Base-by-base conservation (phyloP, 2,329 filamentous ascomycete species). In the Amylocarpus encephaloides region DNA sequence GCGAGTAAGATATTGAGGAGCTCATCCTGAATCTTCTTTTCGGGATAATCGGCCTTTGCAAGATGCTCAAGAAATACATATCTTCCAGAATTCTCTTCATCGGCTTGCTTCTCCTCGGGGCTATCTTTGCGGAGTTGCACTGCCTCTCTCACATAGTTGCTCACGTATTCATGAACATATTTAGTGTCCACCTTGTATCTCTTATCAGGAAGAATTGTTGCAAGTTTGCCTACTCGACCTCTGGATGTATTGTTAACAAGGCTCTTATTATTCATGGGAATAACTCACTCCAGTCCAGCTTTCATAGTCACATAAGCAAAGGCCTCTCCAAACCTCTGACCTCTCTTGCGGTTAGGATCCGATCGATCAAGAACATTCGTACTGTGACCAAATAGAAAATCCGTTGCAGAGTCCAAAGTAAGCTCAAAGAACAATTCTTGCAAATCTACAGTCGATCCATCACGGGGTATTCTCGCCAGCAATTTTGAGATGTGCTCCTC, bases 401-500 rank as follows among this genome's bases (percentile, higher is more conserved):
- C 77, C 11, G 45, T 47, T 2, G 45, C 19, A n/a, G 45, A 47
- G 40, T 70, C 65, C 3, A 70, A 51, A 5, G 66, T 69, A 18
- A 86, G 70, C 62, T 74, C 72, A 58, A 82, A 81, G 59, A 88
- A 79, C 13, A 85, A 66, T 2, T 70, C 69, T 54, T 84, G 78
- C 5, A 87, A 63, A 56, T 87, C 80, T 15, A 86, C 71, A 1
- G 67, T 69, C 2, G 64, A 64, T 46, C 78, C 74, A 58, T 81
- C 72, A 3, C 60, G 64, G 0, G 81, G 80, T 3, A 88, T 73
- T 3, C 72, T 71, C 18, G 76, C 67, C 45, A 88, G 67, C 39
- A 82, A 68, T 38, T 78, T 73, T 46, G 76, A 68, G 6, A 86
- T 73, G 64, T 91, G 85, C n/a, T 73, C 71, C 62, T 90, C 85